These are phyloP conservation scores for Lactifluus pinguis DNA, from an alignment of 768 basidiomycete genomes.

Conservation along the genomic window DNA sequence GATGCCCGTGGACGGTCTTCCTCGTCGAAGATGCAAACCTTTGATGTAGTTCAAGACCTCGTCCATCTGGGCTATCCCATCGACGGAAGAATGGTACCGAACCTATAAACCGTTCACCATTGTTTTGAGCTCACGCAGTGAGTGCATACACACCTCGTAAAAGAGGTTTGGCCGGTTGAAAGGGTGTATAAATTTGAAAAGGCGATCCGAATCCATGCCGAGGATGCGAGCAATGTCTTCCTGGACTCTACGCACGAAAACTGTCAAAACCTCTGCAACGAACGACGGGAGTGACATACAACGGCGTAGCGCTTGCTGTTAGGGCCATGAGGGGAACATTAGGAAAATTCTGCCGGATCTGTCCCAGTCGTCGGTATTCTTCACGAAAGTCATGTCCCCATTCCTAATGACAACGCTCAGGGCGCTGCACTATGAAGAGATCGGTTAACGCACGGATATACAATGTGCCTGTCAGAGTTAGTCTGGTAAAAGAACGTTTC, in stretches of 20 bases:
- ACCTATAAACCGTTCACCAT: slow-evolving; percentile 33
- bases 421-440: background rate
- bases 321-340: slow-evolving; percentile 80
- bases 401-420: slow-evolving; percentile 39
- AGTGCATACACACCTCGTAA: slow-evolving; percentile 50
- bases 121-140: background rate
- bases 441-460: slow-evolving; percentile 49
- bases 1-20: slow-evolving; percentile 57
- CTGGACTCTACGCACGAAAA: slow-evolving; percentile 49
- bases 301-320: slow-evolving; percentile 72
- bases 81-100: slow-evolving; percentile 48
- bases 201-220: slow-evolving; percentile 43
- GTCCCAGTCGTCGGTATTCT: slow-evolving; percentile 64
- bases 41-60: slow-evolving; percentile 61
- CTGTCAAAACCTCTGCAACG: background rate
- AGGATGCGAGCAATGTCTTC: slow-evolving; percentile 62
- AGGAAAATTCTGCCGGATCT: slow-evolving; percentile 56
- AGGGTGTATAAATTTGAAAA: slow-evolving; percentile 62
- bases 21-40: slow-evolving; percentile 49
- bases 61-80: slow-evolving; percentile 46
- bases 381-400: slow-evolving; percentile 79
- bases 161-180: slow-evolving; percentile 76
- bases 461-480: slow-evolving; percentile 55
- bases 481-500: slow-evolving; percentile 1
- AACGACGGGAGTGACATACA: slow-evolving; percentile 31